phyloP scores from a whole-genome alignment of 2,329 filamentous ascomycete species.

The Emericellopsis atlantica region DNA sequence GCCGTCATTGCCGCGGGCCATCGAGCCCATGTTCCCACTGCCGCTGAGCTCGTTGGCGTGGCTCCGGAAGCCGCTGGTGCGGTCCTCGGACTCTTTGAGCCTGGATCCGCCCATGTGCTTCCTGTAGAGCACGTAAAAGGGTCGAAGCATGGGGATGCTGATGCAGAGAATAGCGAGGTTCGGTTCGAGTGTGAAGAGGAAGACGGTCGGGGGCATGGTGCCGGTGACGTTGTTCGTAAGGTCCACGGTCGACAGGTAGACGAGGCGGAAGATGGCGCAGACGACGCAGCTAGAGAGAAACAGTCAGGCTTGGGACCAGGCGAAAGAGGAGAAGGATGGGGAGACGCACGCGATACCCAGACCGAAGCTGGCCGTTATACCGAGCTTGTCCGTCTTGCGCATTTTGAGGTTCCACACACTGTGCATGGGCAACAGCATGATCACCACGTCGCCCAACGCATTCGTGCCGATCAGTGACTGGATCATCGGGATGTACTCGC shows the following conservation, averaged over 20 bases:
- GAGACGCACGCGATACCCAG: constrained; percentile 9
- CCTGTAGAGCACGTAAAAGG: constrained; percentile 5
- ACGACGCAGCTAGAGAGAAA: background rate
- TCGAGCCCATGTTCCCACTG: background rate
- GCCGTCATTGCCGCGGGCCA: background rate
- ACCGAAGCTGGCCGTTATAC: constrained; percentile 9
- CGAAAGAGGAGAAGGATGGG: background rate
- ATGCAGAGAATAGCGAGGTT: constrained; percentile 5
- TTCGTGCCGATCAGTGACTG: constrained; percentile 14
- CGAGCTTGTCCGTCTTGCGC: constrained; percentile 11
- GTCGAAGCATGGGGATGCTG: constrained; percentile 7
- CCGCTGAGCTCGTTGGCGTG: background rate
- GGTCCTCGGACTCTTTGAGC: background rate
- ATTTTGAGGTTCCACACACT: constrained; percentile 20
- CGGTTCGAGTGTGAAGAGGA: constrained; percentile 6
- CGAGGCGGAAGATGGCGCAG: constrained; percentile 5
- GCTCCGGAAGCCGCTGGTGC: background rate
- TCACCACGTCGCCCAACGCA: constrained; percentile 20
- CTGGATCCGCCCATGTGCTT: background rate
- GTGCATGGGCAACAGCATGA: constrained; percentile 20
- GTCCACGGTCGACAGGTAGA: constrained; percentile 5
- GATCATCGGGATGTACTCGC: constrained; percentile 8
- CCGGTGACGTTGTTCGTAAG: constrained; percentile 5
- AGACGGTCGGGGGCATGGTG: constrained; percentile 5
- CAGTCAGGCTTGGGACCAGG: background rate